Conservation (phyloP, 371 early-diverging fungal genomes). For the Blyttiomyces sp. region DNA sequence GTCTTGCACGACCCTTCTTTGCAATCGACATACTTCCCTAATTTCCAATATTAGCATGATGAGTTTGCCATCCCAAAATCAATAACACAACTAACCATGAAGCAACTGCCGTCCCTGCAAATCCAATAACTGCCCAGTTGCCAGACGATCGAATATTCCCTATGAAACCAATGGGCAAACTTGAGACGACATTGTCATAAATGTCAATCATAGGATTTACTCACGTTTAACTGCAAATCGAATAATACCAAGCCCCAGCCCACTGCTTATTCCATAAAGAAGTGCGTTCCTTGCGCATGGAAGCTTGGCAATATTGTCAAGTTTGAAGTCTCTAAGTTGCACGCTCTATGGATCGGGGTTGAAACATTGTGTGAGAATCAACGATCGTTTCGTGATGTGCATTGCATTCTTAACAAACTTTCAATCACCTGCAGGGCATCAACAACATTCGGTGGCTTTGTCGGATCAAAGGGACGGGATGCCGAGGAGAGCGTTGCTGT, state of each 20-base stretch:
- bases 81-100: conserved; percentile 7
- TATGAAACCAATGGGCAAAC: conserved; percentile 2
- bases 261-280: conserved; percentile 17
- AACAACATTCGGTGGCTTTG: no score
- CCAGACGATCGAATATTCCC: conserved; percentile 9
- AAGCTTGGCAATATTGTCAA: conserved; percentile 6
- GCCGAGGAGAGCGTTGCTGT: no score
- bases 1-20: conserved; percentile 15
- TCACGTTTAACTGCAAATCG: conserved; percentile 14
- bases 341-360: conserved; percentile 7
- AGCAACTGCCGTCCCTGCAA: conserved; percentile 11
- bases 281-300: conserved; percentile 21
- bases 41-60: not conserved
- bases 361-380: no score
- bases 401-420: no score
- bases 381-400: no score
- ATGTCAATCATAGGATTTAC: not conserved
- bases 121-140: conserved; percentile 16
- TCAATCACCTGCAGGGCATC: no score
- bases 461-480: no score
- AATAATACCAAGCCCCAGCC: conserved; percentile 2
- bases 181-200: not conserved
- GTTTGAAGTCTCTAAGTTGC: conserved; percentile 9
- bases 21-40: conserved; percentile 21
- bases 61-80: not conserved